Evolutionary conservation across 2,329 filamentous ascomycete species (phyloP), one percentile per base, ranked within the genome.

Genomic region (Ophiostoma angusticollis): DNA sequence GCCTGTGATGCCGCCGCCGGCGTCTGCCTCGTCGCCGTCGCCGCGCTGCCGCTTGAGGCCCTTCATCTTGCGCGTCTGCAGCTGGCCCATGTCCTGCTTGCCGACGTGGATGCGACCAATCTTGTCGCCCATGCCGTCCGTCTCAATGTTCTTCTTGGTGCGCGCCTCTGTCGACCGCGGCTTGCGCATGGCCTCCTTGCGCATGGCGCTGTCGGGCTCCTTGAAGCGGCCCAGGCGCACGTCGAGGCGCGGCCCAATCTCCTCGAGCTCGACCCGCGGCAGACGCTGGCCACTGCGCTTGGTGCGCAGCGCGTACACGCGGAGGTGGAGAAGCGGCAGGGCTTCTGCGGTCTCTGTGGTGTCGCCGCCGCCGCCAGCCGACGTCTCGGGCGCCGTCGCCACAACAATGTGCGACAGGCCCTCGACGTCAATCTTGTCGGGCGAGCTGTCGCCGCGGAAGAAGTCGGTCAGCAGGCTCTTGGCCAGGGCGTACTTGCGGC

Each of bases 1-100:
- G 17, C 38, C 42, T 27, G 38, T 35, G 18, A 44, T 40, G 27
- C 29, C 35, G 23, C 29, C 37, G 18, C 28, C 34, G 11, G 27
- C 41, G 19, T 11, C 19, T 23, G 46, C 59, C 41, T 67, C 62
- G 49, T 64, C 65, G 42, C 62, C 64, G 4, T 63, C 67, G 37
- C 71, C 78, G 39, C 84, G 74, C 47, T 72, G 77, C 49, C 91
- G 72, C 74, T 96, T 98, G 50, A 98, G 62, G 49, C 87, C 91
- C 77, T 98, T 98, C 87, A 98, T 96, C 76, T 98, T 98, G 56
- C 91, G 79, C 38, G 87, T 93, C 68, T 98, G 91, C 60, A 98
- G 61, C 52, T 81, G 74, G 55, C 68, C 70, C 43, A 98, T 71
- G 63, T 98, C 86, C 63, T 95, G 86, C 65, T 80, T 85, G 54